Percentiles rank a stretch among this genome's conserved stretches.
Evolutionary conservation across 2,329 filamentous ascomycete species (phyloP).

Genomic region (Neofusicoccum sp.): DNA sequence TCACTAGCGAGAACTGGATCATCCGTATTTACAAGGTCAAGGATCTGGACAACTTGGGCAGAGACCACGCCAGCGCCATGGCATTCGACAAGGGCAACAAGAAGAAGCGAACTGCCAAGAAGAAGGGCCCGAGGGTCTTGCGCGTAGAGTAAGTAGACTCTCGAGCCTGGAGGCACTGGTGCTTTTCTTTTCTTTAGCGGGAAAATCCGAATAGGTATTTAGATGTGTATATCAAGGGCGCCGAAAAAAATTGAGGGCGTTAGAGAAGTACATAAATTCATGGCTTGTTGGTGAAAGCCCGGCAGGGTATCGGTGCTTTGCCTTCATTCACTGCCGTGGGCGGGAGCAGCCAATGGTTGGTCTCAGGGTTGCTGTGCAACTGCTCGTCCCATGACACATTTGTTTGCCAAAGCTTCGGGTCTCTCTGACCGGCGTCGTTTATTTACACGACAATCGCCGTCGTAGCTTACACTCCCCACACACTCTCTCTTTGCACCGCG

Average conservation of each 20-base stretch:
- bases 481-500: not conserved
- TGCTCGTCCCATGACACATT: not conserved
- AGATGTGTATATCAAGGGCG: conserved; percentile 10
- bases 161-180: conserved; percentile 15
- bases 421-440: not conserved
- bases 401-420: not conserved
- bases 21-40: conserved; percentile 99
- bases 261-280: conserved; percentile 6
- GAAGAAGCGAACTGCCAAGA: conserved; percentile 77
- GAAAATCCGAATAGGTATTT: conserved; percentile 2
- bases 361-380: not conserved
- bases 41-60: conserved; percentile 92
- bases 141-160: conserved; percentile 66
- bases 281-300: not conserved
- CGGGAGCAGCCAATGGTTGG: conserved; percentile 1
- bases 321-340: not conserved
- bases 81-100: conserved; percentile 79
- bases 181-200: conserved; percentile 6
- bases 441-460: not conserved
- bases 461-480: not conserved
- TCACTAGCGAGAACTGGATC: conserved; percentile 99
- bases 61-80: conserved; percentile 73
- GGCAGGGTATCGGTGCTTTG: not conserved
- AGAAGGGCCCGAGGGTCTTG: conserved; percentile 70
- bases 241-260: conserved; percentile 10